phyloP scores from a whole-genome alignment of 208 protist species.

The Wallacemonas collosoma region DNA sequence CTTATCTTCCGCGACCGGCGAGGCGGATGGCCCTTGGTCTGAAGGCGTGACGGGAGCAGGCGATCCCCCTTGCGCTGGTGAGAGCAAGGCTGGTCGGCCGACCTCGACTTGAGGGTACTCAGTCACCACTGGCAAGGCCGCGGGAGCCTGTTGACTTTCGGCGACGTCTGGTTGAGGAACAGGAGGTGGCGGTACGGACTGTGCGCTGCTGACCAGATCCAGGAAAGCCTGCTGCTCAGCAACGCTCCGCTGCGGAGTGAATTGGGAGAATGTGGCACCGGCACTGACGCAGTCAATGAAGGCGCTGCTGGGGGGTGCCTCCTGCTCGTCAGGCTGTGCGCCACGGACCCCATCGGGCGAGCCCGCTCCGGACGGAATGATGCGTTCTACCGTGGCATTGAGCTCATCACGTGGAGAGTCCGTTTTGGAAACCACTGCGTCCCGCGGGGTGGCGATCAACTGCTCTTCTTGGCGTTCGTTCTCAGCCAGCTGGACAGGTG shows the following conservation, averaged over 20 bases:
- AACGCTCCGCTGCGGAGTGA: conserved; percentile 10
- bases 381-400: conserved; percentile 7
- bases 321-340: neutral
- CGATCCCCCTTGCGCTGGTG: neutral
- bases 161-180: neutral
- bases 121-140: neutral
- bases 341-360: neutral
- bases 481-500: neutral
- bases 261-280: neutral
- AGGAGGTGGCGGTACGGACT: neutral
- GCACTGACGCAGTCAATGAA: conserved; percentile 37
- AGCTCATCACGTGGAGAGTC: neutral
- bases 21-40: neutral
- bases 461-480: neutral
- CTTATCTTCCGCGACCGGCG: too few species aligned
- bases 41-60: neutral
- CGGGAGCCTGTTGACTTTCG: neutral
- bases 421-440: neutral
- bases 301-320: conserved; percentile 26
- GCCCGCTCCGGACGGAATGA: neutral
- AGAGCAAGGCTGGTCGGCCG: neutral
- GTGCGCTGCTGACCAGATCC: neutral
- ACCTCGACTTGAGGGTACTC: neutral
- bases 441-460: neutral
- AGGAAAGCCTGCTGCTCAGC: neutral